These are phyloP conservation scores for Vaccinium myrtillus DNA, from an alignment of 148 eudicot genomes.

Conservation along the genomic window DNA sequence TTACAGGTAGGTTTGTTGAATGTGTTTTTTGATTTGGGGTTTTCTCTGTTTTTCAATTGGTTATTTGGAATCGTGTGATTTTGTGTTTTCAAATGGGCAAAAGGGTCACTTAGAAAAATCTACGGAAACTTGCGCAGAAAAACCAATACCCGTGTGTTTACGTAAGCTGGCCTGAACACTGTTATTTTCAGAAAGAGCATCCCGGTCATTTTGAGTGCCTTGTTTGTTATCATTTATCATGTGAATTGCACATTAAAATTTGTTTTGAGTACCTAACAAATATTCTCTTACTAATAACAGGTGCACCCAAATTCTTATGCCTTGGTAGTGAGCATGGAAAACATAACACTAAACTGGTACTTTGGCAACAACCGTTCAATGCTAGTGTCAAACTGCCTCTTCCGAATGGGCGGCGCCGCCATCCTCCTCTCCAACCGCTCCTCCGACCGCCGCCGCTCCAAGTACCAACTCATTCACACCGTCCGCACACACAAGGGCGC, in stretches of 20 bases:
- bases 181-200: neutral
- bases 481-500: constrained; percentile 40
- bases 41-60: neutral
- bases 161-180: neutral
- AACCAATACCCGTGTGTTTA: neutral
- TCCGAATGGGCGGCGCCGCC: constrained; percentile 46
- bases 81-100: neutral
- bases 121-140: too few species aligned
- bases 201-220: neutral
- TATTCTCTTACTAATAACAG: constrained; percentile 17
- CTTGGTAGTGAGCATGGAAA: constrained; percentile 37
- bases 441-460: constrained; percentile 33
- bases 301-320: constrained; percentile 40
- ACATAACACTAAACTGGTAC: constrained; percentile 31
- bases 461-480: constrained; percentile 38
- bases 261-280: too few species aligned
- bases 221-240: neutral
- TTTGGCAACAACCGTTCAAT: constrained; percentile 39
- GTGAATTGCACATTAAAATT: neutral
- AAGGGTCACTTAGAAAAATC: neutral
- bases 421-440: constrained; percentile 39
- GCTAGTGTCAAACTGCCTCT: constrained; percentile 44
- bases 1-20: constrained; percentile 37
- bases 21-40: neutral
- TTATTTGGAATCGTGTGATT: too few species aligned